phyloP scores from a whole-genome alignment of 1,139 yeast species.

The Geotrichum klebahnii region DNA sequence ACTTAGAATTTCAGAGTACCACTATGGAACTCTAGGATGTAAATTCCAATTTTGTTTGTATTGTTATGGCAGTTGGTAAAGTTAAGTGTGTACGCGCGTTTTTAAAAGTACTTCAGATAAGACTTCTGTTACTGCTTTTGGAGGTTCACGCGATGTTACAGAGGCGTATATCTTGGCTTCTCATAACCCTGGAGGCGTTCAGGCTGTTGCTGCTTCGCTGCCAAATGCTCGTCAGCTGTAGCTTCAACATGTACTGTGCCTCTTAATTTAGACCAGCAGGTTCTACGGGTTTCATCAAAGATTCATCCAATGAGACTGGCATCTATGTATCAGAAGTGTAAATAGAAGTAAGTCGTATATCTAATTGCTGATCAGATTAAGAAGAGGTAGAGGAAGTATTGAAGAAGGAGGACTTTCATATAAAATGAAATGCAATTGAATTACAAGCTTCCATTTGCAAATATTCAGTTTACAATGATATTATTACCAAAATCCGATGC shows the following conservation, averaged over 20 bases:
- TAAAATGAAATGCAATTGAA: too few species aligned
- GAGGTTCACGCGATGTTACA: conserved; percentile 45
- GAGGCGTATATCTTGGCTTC: conserved; percentile 51
- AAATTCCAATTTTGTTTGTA: conserved; percentile 63
- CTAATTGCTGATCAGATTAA: too few species aligned
- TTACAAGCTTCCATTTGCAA: too few species aligned
- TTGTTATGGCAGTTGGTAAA: conserved; percentile 62
- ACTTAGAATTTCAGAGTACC: conserved; percentile 56
- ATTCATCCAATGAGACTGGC: conserved; percentile 4
- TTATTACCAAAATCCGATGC: too few species aligned
- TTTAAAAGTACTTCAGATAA: conserved; percentile 35
- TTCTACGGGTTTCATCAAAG: conserved; percentile 5
- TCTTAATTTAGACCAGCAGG: conserved; percentile 5
- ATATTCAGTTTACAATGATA: too few species aligned
- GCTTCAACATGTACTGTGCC: conserved; percentile 8
- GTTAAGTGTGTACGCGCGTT: conserved; percentile 58
- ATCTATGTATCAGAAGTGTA: too few species aligned
- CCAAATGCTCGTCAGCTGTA: conserved; percentile 6
- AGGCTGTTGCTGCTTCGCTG: conserved; percentile 9
- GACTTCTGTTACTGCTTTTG: conserved; percentile 28
- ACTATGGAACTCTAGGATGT: conserved; percentile 43
- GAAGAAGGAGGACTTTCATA: too few species aligned
- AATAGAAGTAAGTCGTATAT: too few species aligned
- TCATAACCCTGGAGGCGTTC: conserved; percentile 44
- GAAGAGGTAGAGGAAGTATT: too few species aligned